Percentiles rank a stretch among this genome's conserved stretches.
These are phyloP conservation scores for Aureobasidium sp. DNA, from an alignment of 2,329 filamentous ascomycete genomes.

Conservation along the genomic window DNA sequence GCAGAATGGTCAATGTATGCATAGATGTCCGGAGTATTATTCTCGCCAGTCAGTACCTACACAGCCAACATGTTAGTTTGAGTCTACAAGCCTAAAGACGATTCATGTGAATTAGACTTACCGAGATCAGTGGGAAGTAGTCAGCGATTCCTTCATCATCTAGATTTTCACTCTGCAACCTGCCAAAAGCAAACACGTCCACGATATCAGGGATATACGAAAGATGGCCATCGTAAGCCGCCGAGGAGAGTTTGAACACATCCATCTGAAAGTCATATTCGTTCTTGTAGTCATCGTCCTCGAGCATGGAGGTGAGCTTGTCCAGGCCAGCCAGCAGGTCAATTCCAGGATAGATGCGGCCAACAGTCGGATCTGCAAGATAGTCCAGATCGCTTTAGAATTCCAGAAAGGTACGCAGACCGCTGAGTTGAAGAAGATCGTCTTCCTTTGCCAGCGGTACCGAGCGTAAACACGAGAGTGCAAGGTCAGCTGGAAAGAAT, in stretches of 20 bases:
- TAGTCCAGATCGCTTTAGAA: conserved; percentile 35
- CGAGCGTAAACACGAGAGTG: conserved; percentile 26
- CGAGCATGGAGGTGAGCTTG: conserved; percentile 26
- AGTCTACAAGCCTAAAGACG: not conserved
- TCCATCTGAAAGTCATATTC: conserved; percentile 36
- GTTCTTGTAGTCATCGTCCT: conserved; percentile 25
- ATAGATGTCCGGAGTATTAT: conserved; percentile 30
- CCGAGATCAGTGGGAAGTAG: not conserved
- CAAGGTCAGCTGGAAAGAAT: not conserved
- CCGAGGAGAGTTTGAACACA: conserved; percentile 27
- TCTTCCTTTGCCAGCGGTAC: conserved; percentile 30
- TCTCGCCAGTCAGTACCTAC: conserved; percentile 30
- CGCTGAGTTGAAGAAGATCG: conserved; percentile 27
- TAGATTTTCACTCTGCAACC: not conserved
- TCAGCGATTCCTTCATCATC: not conserved
- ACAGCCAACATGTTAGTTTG: not conserved
- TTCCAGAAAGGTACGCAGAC: conserved; percentile 28
- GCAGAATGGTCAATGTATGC: conserved; percentile 24
- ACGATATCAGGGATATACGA: conserved; percentile 31
- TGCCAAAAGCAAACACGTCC: conserved; percentile 30
- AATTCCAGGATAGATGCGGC: conserved; percentile 30
- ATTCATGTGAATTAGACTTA: not conserved
- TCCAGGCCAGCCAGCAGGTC: conserved; percentile 33
- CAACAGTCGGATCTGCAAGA: conserved; percentile 27
- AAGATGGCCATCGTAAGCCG: conserved; percentile 36